Base-by-base conservation (phyloP, 2,329 filamentous ascomycete species). In the Phoma sp. region DNA sequence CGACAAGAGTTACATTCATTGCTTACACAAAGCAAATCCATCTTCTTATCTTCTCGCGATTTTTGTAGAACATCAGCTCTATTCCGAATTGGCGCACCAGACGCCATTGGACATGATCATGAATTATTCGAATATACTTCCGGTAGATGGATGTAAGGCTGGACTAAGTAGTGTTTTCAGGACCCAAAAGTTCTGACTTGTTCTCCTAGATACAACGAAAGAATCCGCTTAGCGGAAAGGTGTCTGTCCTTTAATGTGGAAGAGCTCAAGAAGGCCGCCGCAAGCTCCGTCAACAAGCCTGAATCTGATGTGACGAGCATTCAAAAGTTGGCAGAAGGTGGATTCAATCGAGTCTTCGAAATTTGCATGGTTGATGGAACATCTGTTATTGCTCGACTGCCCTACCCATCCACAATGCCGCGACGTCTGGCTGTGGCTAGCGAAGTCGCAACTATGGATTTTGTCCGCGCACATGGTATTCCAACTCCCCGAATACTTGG, bases 371-470 rank as follows among this genome's bases (percentile, higher is more conserved):
- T 53, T 15, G 62, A 74, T 58, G 67, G 66, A 2, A 52, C 47
- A 2, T 59, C 54, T 25, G 47, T 75, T 25, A 38, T 76, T 36
- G 71, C 67, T 5, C 63, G 69, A 18, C 55, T 77, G 11, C 75
- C 73, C 2, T 75, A 76, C 50, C 68, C 68, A 3, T 61, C 55
- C 5, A 71, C 73, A 21, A 55, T 66, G 11, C 58, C 69, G 15
- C 49, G 65, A 42, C 56, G 51, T n/a, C 53, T 67, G 25, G 68
- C 67, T 18, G 67, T 71, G 11, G 73, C 71, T n/a, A 76, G 73
- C 56, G 71, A 77, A 55, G 73, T 75, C n/a, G 73, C 75, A 28
- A 75, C 71, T 2, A 52, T 74, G 53, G 65, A 63, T 18, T 67
- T 71, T 57, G 49, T 73, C n/a, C 73, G 67, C 9, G 34, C 42